Evolutionary conservation across 2,329 filamentous ascomycete genomes (phyloP).

Genomic region (Microcera coccophila): DNA sequence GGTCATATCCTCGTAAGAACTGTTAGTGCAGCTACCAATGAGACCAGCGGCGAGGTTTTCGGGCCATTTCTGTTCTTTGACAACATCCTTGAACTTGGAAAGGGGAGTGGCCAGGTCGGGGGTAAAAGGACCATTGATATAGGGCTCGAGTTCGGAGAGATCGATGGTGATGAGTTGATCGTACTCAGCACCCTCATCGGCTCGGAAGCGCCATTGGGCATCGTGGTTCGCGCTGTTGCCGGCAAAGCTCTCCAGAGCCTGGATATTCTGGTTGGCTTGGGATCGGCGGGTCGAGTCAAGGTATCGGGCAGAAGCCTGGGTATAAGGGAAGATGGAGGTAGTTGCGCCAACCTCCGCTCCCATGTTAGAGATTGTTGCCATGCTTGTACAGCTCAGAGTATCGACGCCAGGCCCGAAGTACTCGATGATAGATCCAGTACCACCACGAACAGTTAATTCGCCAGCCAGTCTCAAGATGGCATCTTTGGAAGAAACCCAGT

Average conservation of each 20-base stretch:
- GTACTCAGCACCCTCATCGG: constrained; percentile 84
- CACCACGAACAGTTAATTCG: constrained; percentile 84
- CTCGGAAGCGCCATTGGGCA: constrained; percentile 62
- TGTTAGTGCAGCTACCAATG: constrained; percentile 98
- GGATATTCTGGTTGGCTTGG: constrained; percentile 64
- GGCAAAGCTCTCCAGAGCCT: constrained; percentile 54
- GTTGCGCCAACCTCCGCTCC: constrained; percentile 90
- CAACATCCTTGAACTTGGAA: constrained; percentile 93
- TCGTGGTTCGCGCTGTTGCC: constrained; percentile 40
- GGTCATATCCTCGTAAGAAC: constrained; percentile 81
- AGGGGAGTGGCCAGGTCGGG: constrained; percentile 97
- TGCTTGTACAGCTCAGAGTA: constrained; percentile 84
- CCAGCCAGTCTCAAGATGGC: constrained; percentile 88
- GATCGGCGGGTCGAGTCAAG: constrained; percentile 70
- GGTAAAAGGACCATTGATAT: constrained; percentile 98
- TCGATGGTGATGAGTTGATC: constrained; percentile 96
- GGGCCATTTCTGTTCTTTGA: constrained; percentile 93
- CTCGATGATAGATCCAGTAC: constrained; percentile 92
- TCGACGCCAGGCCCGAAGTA: constrained; percentile 89
- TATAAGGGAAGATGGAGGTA: constrained; percentile 93
- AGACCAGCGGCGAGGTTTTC: constrained; percentile 94
- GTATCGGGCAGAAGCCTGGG: constrained; percentile 77
- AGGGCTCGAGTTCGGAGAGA: constrained; percentile 88
- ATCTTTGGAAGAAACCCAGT: constrained; percentile 94
- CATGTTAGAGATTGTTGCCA: constrained; percentile 92